Evolutionary conservation across 2,329 filamentous ascomycete species (phyloP), one percentile per base, ranked within the genome.

Genomic region (Aspergillus versicolor): DNA sequence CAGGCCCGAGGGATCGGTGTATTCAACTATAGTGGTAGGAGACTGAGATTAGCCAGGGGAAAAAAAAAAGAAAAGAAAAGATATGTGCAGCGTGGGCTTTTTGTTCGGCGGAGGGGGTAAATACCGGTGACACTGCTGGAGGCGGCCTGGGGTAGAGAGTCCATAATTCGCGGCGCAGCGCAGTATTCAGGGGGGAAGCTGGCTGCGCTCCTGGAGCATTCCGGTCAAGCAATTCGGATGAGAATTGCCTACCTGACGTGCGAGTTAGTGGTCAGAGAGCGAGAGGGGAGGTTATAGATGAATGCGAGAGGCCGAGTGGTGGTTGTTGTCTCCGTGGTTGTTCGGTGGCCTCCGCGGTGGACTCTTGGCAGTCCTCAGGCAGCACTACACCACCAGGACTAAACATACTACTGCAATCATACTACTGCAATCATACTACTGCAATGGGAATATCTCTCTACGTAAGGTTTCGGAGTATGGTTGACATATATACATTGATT

Each of bases 1-100:
- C 62, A 97, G 84, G 68, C 90, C 88, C 71, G 91, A 89, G 52
- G 94, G 93, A 77, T 99, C 94, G 78, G 90, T 91, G 78, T 96
- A 99, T 81, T 97, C 92, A 79, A 97, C 92, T 96, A 47, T 30
- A 24, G 42, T 13, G 37, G n/a, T n/a, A 1, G 67, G 40, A 55
- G 43, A 42, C 21, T 21, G 15, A 50, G 4, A 54, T 30, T 30
- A 30, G 27, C 27, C 3, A 45, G 15, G 49, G 67, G 63, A 65
- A 34, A 68, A 61, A 47, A n/a, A 46, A 46, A 52, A 45, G 15
- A 51, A 67, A 63, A 65, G 64, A 68, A 61, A 54, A 46, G n/a
- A n/a, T n/a, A 51, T n/a, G 44, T 46, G 22, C 17, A 30, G 32
- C 12, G 2, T 46, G 49, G 22, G 48, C 27, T 30, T 4, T 30